Conservation (phyloP, 192 early-diverging fungal genomes). For the Umbelopsis sp. region DNA sequence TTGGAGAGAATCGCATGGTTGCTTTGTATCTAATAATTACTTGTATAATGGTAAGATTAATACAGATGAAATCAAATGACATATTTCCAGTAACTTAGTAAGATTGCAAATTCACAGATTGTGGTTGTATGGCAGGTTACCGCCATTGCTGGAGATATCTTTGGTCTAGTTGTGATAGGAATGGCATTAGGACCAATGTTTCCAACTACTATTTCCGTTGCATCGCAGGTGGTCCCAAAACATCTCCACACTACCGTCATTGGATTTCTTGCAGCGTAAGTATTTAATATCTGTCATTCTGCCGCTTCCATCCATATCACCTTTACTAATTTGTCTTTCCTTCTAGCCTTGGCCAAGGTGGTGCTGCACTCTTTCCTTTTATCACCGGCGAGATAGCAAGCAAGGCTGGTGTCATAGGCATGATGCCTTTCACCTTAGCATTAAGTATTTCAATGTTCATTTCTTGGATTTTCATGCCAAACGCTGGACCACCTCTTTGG, state of each 20-base stretch:
- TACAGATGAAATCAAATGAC: not conserved
- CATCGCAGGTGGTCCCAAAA: constrained; percentile 31
- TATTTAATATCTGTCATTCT: not conserved
- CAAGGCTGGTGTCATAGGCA: constrained; percentile 22
- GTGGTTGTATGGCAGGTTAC: constrained; percentile 6
- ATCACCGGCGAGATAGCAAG: constrained; percentile 28
- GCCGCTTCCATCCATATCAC: not conserved
- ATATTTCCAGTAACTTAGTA: not conserved
- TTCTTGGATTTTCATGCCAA: constrained; percentile 34
- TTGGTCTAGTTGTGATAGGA: constrained; percentile 23
- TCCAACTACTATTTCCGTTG: constrained; percentile 27
- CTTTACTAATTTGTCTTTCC: not conserved
- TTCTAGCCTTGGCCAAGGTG: constrained; percentile 27
- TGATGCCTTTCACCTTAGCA: constrained; percentile 21
- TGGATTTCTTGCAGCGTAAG: constrained; percentile 37
- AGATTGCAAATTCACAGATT: not conserved
- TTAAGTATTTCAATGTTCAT: constrained; percentile 26
- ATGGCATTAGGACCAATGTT: constrained; percentile 37
- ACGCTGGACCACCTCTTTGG: constrained; percentile 10
- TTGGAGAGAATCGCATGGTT: constrained; percentile 36
- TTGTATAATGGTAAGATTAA: not conserved
- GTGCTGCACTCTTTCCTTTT: constrained; percentile 31
- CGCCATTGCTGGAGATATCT: not conserved
- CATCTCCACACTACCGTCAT: constrained; percentile 32
- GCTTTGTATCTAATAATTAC: constrained; percentile 25